These are phyloP conservation scores for Hymenoscyphus fructigenus DNA, from an alignment of 2,329 filamentous ascomycete genomes.

Conservation along the genomic window DNA sequence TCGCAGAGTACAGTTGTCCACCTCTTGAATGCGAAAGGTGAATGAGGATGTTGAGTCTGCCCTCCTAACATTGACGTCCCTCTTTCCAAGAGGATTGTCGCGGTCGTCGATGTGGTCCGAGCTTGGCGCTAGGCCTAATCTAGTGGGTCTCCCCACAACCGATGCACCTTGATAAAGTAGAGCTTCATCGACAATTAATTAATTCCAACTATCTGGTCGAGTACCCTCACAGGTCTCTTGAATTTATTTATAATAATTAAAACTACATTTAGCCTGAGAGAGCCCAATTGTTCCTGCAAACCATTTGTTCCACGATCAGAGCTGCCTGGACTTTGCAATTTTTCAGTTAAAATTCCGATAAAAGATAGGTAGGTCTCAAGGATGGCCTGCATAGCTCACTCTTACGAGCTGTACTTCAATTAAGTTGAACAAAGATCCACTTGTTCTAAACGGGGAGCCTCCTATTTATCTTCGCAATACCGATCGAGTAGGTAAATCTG, in stretches of 20 bases:
- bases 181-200: background rate
- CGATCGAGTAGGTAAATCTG: background rate
- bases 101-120: background rate
- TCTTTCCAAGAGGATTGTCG: background rate
- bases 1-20: background rate
- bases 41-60: constrained; percentile 2
- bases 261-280: too few species aligned
- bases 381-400: background rate
- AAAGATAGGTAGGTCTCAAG: too few species aligned
- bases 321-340: background rate
- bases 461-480: background rate
- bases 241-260: background rate
- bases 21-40: background rate
- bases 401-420: background rate
- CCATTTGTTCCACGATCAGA: too few species aligned
- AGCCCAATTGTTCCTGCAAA: too few species aligned
- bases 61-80: constrained; percentile 5
- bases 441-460: background rate
- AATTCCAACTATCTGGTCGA: background rate
- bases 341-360: background rate
- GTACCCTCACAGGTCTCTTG: background rate
- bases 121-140: background rate
- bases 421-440: background rate
- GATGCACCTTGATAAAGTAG: background rate
- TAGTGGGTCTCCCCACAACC: background rate